Evolutionary conservation across 2,329 filamentous ascomycete species (phyloP).

Genomic region (Colletotrichum somersetense): DNA sequence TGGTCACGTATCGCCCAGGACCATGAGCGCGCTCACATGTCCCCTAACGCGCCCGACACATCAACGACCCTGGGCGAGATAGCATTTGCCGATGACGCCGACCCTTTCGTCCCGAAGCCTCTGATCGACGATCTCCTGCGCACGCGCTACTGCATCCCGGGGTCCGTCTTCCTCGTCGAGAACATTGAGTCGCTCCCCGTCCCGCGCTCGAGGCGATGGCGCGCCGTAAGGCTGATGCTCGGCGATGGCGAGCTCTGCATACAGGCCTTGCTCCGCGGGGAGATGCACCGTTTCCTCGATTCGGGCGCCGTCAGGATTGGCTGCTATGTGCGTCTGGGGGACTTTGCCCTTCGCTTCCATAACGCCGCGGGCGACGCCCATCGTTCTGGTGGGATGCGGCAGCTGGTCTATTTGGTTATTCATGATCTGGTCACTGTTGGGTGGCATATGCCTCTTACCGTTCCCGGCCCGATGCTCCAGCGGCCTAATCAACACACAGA

Average conservation of each 20-base stretch:
- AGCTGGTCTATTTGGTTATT: constrained; percentile 61
- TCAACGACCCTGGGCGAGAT: constrained; percentile 17
- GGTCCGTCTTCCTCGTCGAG: constrained; percentile 65
- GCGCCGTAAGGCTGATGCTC: constrained; percentile 61
- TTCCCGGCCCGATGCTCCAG: neutral
- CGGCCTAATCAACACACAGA: neutral
- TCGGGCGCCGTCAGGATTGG: constrained; percentile 60
- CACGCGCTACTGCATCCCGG: constrained; percentile 61
- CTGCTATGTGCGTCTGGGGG: constrained; percentile 62
- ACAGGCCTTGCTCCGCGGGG: constrained; percentile 62
- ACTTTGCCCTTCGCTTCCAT: constrained; percentile 46
- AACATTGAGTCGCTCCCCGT: constrained; percentile 55
- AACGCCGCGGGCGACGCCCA: constrained; percentile 19
- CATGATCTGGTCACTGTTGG: constrained; percentile 61
- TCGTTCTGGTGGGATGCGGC: constrained; percentile 14
- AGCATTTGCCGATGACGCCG: constrained; percentile 44
- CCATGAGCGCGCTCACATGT: constrained; percentile 40
- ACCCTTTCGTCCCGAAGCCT: constrained; percentile 51
- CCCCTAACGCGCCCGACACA: constrained; percentile 31
- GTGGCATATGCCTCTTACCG: constrained; percentile 53
- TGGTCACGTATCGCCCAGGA: constrained; percentile 10
- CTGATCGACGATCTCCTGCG: constrained; percentile 63
- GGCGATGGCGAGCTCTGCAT: constrained; percentile 67
- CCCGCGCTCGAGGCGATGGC: constrained; percentile 54
- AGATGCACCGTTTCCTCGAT: constrained; percentile 63